These are phyloP conservation scores for Vigna reflexopilosa DNA, from an alignment of 306 rosid species.

Conservation along the genomic window DNA sequence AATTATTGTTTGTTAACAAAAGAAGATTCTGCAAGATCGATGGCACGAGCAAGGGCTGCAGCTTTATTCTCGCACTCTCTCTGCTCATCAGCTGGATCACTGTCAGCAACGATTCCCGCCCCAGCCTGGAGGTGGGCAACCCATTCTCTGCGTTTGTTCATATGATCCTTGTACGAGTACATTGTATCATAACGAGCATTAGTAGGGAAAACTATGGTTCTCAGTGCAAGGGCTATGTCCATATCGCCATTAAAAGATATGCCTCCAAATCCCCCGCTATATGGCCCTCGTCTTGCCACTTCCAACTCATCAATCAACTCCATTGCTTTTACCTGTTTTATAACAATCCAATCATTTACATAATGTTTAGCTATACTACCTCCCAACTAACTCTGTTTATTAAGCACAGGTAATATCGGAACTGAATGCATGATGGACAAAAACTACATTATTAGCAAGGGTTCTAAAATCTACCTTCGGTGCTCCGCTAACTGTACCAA, in stretches of 20 bases:
- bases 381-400: neutral
- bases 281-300: slow-evolving; percentile 91
- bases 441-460: neutral
- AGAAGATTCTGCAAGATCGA: slow-evolving; percentile 95
- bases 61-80: slow-evolving; percentile 98
- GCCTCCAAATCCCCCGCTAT: slow-evolving; percentile 97
- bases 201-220: slow-evolving; percentile 91
- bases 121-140: slow-evolving; percentile 94
- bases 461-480: slow-evolving; percentile 70
- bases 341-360: neutral
- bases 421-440: neutral
- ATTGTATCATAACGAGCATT: slow-evolving; percentile 76
- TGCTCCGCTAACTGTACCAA: slow-evolving; percentile 99
- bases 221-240: slow-evolving; percentile 93
- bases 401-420: slow-evolving; percentile 17
- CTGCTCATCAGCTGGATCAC: slow-evolving; percentile 89
- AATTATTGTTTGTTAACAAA: slow-evolving; percentile 58
- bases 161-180: slow-evolving; percentile 91
- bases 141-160: slow-evolving; percentile 81
- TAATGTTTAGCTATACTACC: too few relatives aligned
- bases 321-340: slow-evolving; percentile 94
- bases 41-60: slow-evolving; percentile 91
- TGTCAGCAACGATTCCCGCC: slow-evolving; percentile 96
- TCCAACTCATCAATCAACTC: slow-evolving; percentile 94
- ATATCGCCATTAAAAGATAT: slow-evolving; percentile 85